Percentiles rank a stretch among this genome's conserved stretches.
Evolutionary conservation across 2,329 filamentous ascomycete genomes (phyloP).

Genomic region (Pyrenochaeta sp.): DNA sequence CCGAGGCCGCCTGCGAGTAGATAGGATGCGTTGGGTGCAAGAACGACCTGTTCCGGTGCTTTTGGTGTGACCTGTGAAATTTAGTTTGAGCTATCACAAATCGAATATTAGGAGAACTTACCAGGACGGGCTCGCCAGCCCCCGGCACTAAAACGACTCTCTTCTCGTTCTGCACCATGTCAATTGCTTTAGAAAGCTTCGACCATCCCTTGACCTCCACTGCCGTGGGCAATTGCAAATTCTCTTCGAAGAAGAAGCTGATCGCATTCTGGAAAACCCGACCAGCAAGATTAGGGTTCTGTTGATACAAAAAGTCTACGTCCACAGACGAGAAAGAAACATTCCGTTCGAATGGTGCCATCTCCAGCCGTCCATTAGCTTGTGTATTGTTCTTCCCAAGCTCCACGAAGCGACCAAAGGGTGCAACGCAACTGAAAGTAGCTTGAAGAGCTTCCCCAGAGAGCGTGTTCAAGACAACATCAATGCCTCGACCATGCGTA

Average conservation of each 20-base stretch:
- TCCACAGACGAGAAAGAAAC: constrained; percentile 19
- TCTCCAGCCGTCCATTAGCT: constrained; percentile 17
- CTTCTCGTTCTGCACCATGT: constrained; percentile 17
- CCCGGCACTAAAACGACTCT: constrained; percentile 11
- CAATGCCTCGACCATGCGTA: constrained; percentile 36
- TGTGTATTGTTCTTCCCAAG: constrained; percentile 15
- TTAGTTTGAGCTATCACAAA: not conserved
- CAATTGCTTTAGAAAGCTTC: constrained; percentile 17
- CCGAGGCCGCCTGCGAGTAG: constrained; percentile 28
- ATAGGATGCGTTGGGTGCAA: constrained; percentile 16
- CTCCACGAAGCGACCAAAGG: constrained; percentile 29
- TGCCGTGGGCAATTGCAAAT: not conserved
- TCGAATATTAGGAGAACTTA: not conserved
- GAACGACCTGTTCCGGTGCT: not conserved
- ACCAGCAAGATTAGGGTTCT: constrained; percentile 8
- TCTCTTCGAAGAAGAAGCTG: not conserved
- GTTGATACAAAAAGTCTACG: constrained; percentile 6
- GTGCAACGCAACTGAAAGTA: constrained; percentile 56
- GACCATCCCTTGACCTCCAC: constrained; percentile 7
- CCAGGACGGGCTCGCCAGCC: constrained; percentile 7
- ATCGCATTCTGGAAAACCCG: constrained; percentile 13
- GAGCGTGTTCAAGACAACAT: constrained; percentile 39
- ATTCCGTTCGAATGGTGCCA: constrained; percentile 23
- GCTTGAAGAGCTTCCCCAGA: constrained; percentile 39
- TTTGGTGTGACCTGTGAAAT: constrained; percentile 2